Evolutionary conservation across 192 early-diverging fungal species (phyloP).

Genomic region (Ambispora gerdemannii): DNA sequence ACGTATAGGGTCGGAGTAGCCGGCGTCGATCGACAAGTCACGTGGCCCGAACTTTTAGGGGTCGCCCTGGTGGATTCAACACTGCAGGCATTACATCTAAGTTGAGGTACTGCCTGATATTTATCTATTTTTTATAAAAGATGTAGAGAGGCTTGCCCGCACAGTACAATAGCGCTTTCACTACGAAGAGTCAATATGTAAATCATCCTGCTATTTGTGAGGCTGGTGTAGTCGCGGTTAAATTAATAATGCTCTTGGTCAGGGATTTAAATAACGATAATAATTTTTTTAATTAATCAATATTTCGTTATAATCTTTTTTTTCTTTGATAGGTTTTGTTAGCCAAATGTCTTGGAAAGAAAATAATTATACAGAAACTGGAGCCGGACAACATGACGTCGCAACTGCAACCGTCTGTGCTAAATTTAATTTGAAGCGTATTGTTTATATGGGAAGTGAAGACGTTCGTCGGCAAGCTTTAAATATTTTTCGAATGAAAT

Average conservation of each 20-base stretch:
- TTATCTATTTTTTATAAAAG: no score
- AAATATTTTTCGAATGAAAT: slow-evolving; percentile 94
- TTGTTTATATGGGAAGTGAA: slow-evolving; percentile 97
- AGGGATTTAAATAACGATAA: slow-evolving; percentile 38
- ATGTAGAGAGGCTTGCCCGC: no score
- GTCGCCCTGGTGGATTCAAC: no score
- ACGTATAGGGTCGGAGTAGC: no score
- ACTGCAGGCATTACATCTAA: no score
- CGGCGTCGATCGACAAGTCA: no score
- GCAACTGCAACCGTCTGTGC: slow-evolving; percentile 97
- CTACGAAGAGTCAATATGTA: no score
- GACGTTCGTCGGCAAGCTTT: slow-evolving; percentile 90
- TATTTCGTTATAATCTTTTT: neutral
- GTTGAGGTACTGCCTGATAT: no score
- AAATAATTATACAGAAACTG: slow-evolving; percentile 96
- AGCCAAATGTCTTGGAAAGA: slow-evolving; percentile 93
- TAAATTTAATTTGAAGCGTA: slow-evolving; percentile 94
- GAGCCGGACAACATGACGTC: slow-evolving; percentile 98
- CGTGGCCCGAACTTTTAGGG: no score
- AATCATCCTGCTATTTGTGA: no score
- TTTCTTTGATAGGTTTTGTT: slow-evolving; percentile 59
- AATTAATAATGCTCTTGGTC: slow-evolving; percentile 98
- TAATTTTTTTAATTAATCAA: neutral
- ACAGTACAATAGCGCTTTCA: no score
- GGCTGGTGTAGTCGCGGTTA: no score